Evolutionary conservation across 192 early-diverging fungal species (phyloP).

Genomic region (Podochytrium sp.): DNA sequence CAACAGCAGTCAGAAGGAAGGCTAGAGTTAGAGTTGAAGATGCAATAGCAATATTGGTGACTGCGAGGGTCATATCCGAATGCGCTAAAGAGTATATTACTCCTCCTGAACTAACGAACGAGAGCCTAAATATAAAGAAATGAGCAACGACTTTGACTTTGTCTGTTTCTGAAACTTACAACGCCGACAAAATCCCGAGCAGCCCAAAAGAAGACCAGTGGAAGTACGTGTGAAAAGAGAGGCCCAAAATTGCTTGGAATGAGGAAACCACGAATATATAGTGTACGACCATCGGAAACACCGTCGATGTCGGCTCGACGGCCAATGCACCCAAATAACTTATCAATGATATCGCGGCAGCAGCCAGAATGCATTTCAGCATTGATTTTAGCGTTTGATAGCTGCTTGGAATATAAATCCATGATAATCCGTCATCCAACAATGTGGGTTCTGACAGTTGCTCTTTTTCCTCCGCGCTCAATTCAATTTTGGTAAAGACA

Average conservation of each 20-base stretch:
- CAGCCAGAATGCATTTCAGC: background rate
- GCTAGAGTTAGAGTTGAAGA: background rate
- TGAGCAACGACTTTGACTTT: background rate
- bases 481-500: constrained; percentile 6
- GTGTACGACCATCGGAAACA: background rate
- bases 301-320: background rate
- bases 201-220: constrained; percentile 18
- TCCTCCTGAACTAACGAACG: background rate
- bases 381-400: background rate
- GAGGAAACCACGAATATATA: constrained; percentile 5
- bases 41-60: background rate
- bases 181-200: background rate
- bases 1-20: background rate
- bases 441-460: background rate
- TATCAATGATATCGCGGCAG: background rate
- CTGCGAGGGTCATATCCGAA: background rate
- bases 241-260: constrained; percentile 16
- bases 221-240: constrained; percentile 3
- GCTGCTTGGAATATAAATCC: constrained; percentile 17
- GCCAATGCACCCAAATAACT: background rate
- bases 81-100: constrained; percentile 6
- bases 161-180: background rate
- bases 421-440: constrained; percentile 14
- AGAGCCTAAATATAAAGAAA: background rate
- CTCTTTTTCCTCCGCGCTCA: constrained; percentile 4